Evolutionary conservation across 345 rosid species (phyloP).

Genomic region (Carallia brachiata): DNA sequence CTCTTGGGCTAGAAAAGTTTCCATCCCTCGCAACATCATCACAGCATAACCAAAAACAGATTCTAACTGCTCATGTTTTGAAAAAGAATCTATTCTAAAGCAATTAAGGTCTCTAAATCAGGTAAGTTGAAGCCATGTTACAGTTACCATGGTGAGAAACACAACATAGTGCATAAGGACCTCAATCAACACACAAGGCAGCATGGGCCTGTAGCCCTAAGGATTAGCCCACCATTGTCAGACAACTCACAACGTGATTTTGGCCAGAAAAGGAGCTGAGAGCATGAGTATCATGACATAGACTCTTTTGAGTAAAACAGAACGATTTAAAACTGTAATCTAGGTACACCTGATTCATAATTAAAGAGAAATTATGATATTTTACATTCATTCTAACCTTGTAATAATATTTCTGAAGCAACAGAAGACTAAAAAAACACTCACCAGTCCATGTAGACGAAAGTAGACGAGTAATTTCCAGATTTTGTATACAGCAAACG

Average conservation of each 20-base stretch:
- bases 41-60: too few species aligned
- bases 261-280: constrained; percentile 6
- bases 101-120: too few species aligned
- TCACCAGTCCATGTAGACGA: constrained; percentile 96
- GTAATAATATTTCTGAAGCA: constrained; percentile 1
- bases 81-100: too few species aligned
- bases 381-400: not conserved
- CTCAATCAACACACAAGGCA: too few species aligned
- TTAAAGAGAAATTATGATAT: not conserved
- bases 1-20: too few species aligned
- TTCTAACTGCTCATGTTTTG: too few species aligned
- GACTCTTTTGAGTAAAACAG: not conserved
- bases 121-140: too few species aligned
- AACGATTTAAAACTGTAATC: not conserved
- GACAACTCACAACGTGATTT: not conserved
- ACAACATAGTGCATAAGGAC: too few species aligned
- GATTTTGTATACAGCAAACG: constrained; percentile 94
- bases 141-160: too few species aligned
- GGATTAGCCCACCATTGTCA: too few species aligned
- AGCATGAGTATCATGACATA: not conserved
- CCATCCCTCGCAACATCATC: too few species aligned
- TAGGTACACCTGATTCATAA: not conserved
- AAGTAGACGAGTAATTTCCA: constrained; percentile 94
- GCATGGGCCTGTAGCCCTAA: too few species aligned
- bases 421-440: constrained; percentile 18